These are phyloP conservation scores for Jatropha multifida DNA, from an alignment of 441 rosid genomes.

Conservation along the genomic window DNA sequence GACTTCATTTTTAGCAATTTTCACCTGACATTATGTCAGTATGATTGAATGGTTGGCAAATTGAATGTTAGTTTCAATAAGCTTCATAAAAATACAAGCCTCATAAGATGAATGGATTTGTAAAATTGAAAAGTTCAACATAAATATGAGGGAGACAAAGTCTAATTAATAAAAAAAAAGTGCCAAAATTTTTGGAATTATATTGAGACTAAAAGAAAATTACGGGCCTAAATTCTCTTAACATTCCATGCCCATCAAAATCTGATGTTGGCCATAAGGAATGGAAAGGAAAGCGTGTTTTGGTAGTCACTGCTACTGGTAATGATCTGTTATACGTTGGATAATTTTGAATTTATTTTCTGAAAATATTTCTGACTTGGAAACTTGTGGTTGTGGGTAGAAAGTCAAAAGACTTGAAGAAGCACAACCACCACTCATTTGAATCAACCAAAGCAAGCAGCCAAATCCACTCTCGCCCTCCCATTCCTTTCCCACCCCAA, in stretches of 20 bases:
- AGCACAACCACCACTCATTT: constrained; percentile 53
- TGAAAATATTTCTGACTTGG: neutral
- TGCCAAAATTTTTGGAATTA: no score
- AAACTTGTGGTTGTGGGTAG: constrained; percentile 14
- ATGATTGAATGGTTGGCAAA: no score
- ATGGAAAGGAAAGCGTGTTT: constrained; percentile 5
- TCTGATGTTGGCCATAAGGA: neutral
- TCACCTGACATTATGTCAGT: no score
- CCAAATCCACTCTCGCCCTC: constrained; percentile 34
- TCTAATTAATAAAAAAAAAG: no score
- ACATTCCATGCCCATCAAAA: neutral
- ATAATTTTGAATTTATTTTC: neutral
- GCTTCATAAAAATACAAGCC: no score
- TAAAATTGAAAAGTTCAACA: no score
- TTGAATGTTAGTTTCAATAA: no score
- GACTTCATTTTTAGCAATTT: no score
- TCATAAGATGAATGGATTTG: no score
- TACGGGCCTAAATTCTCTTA: neutral
- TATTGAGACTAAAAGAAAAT: no score
- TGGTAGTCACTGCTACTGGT: constrained; percentile 3
- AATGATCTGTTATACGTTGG: neutral
- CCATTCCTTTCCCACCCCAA: neutral
- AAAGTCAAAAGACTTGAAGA: constrained; percentile 20
- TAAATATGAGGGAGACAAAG: no score
- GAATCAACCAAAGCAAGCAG: constrained; percentile 34